Evolutionary conservation across 345 rosid species (phyloP).

Genomic region (Euphorbia lathyris): DNA sequence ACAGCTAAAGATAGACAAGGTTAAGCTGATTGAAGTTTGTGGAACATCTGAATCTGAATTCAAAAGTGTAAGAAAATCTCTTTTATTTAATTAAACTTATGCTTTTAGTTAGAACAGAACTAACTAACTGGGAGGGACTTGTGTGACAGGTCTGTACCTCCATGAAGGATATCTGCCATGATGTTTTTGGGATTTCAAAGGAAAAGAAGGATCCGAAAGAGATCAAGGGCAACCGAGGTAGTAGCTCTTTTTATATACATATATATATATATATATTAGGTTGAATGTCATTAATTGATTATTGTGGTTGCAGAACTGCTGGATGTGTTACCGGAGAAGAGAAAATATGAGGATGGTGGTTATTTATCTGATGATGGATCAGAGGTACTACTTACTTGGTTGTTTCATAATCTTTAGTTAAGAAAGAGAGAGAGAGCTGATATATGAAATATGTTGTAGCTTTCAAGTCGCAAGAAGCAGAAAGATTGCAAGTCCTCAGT

Average conservation of each 20-base stretch:
- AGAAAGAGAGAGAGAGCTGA: not conserved
- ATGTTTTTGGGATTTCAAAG: slow-evolving; percentile 44
- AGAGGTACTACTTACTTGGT: slow-evolving; percentile 21
- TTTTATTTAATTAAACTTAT: too few relatives aligned
- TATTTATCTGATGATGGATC: slow-evolving; percentile 67
- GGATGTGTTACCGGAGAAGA: slow-evolving; percentile 67
- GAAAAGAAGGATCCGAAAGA: slow-evolving; percentile 54
- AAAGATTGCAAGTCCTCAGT: slow-evolving; percentile 84
- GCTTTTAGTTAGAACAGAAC: too few relatives aligned
- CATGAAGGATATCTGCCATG: slow-evolving; percentile 68
- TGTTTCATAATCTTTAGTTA: not conserved
- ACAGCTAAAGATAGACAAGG: slow-evolving; percentile 86
- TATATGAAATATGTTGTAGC: slow-evolving; percentile 42
- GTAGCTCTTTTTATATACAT: slow-evolving; percentile 1
- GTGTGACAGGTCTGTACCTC: slow-evolving; percentile 50
- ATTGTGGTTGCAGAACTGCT: slow-evolving; percentile 39
- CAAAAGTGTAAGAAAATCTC: slow-evolving; percentile 51
- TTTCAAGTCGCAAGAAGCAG: slow-evolving; percentile 60
- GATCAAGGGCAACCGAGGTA: slow-evolving; percentile 56
- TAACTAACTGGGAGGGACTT: not conserved
- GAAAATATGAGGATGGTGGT: slow-evolving; percentile 71
- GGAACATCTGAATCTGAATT: slow-evolving; percentile 90
- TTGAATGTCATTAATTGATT: not conserved
- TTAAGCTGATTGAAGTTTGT: slow-evolving; percentile 79
- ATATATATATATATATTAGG: too few relatives aligned